Evolutionary conservation across 2,329 filamentous ascomycete genomes (phyloP), one percentile per base, ranked within the genome.

Genomic region (Alternaria longipes): DNA sequence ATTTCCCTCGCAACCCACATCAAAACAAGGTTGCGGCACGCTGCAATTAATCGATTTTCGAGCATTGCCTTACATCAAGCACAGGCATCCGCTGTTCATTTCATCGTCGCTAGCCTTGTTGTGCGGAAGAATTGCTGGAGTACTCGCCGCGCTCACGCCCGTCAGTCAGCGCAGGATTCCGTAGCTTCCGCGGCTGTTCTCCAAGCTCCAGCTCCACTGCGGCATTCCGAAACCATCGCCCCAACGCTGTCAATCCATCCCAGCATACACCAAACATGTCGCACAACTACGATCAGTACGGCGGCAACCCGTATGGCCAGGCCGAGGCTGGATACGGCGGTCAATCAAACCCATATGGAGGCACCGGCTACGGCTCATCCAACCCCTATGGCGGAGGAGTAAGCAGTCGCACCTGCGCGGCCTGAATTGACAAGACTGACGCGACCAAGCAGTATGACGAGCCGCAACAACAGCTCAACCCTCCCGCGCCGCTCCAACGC

Each of bases 271-370:
- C 55, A 60, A 62, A 45, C 59, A 77, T 76, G 73, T 74, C 74
- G 71, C 66, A 72, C 66, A 75, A 74, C 61, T 89, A 90, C 77
- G 82, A 85, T 66, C 84, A 86, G 59, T 84, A 84, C 67, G 26
- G 58, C 22, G 58, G 58, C 26, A 60, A 60, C 28, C 58, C 58
- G 14, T 60, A 60, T n/a, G 58, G 58, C 32, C 58, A 60, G 54
- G 54, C 58, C 34, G 58, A 60, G 36, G 58, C 26, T 11, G 57
- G 57, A 30, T 57, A 60, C 18, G 47, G 47, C 36, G 54, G 38
- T 32, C 64, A 64, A 28, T 68, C 71, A 28, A 80, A 81, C 64
- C 78, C 80, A 8, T 81, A 82, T 55, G 79, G 77, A 52, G 73
- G 74, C 34, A 71, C 64, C 26, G 70, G 72, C 44, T 75, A 77